A percentile compares a stretch with the other conserved stretches of the same genome.
Conservation (phyloP, 1,139 yeast genomes). For the Diutina mesorugosa region DNA sequence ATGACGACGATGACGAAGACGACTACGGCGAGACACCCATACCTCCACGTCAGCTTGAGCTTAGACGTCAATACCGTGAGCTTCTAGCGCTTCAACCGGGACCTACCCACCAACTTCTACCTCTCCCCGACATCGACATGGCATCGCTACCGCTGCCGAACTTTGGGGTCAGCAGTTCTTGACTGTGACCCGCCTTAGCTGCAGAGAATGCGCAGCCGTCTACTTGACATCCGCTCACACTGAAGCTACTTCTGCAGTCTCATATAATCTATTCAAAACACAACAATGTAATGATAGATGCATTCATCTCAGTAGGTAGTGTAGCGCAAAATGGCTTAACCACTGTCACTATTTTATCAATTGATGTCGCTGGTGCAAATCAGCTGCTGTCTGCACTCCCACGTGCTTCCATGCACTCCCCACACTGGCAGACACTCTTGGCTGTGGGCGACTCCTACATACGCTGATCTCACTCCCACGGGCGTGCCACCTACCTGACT, state of each 20-base stretch:
- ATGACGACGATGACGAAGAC: neutral
- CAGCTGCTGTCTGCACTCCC: neutral
- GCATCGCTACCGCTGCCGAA: neutral
- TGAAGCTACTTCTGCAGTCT: too few species aligned
- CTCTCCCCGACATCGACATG: neutral
- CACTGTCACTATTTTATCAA: too few species aligned
- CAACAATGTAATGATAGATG: neutral
- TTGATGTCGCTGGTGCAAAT: neutral
- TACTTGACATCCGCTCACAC: neutral
- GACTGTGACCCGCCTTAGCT: neutral
- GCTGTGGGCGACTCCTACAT: neutral
- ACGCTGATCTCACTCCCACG: neutral
- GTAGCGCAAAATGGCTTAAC: too few species aligned
- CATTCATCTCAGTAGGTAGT: neutral
- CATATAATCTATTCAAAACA: neutral
- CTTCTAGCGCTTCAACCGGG: neutral
- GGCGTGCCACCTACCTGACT: neutral
- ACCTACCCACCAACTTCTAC: neutral
- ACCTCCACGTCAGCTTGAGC: neutral
- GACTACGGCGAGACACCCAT: neutral
- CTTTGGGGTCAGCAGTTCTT: neutral
- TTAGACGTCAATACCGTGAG: neutral
- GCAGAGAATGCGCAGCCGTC: neutral
- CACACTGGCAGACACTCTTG: neutral
- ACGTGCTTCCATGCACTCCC: neutral